These are phyloP conservation scores for Ceratopteris richardii DNA, from an alignment of 75 land plant species.

Conservation along the genomic window DNA sequence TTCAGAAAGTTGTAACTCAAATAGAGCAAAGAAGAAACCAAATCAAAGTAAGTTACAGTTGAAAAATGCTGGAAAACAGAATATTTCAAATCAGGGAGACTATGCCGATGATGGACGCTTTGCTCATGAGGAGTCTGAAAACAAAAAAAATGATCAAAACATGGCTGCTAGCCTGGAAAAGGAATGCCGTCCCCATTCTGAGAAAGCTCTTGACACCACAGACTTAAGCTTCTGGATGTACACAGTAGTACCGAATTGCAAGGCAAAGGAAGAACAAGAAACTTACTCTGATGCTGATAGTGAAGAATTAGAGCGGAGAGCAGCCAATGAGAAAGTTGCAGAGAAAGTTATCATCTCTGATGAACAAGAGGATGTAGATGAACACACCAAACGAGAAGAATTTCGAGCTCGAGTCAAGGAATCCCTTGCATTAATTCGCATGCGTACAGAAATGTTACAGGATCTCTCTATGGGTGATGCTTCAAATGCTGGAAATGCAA, in stretches of 20 bases:
- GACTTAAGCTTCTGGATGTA: slow-evolving; percentile 6
- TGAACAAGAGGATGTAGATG: not conserved
- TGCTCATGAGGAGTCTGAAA: too few relatives aligned
- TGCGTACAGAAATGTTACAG: slow-evolving; percentile 15
- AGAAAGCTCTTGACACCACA: not conserved
- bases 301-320: not conserved
- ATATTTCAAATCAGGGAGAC: too few relatives aligned
- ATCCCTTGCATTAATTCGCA: not conserved
- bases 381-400: not conserved
- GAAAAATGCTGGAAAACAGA: too few relatives aligned
- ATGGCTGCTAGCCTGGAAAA: too few relatives aligned
- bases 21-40: too few relatives aligned
- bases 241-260: not conserved
- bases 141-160: too few relatives aligned
- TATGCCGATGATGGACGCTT: too few relatives aligned
- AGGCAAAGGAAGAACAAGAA: not conserved
- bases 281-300: slow-evolving; percentile 1
- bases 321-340: not conserved
- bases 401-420: slow-evolving; percentile 10
- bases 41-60: too few relatives aligned
- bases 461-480: slow-evolving; percentile 13
- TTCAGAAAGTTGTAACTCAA: too few relatives aligned
- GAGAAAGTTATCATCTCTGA: not conserved
- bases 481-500: not conserved
- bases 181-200: not conserved